Base-by-base conservation (phyloP, 2,329 filamentous ascomycete species). In the Camillea tinctor region DNA sequence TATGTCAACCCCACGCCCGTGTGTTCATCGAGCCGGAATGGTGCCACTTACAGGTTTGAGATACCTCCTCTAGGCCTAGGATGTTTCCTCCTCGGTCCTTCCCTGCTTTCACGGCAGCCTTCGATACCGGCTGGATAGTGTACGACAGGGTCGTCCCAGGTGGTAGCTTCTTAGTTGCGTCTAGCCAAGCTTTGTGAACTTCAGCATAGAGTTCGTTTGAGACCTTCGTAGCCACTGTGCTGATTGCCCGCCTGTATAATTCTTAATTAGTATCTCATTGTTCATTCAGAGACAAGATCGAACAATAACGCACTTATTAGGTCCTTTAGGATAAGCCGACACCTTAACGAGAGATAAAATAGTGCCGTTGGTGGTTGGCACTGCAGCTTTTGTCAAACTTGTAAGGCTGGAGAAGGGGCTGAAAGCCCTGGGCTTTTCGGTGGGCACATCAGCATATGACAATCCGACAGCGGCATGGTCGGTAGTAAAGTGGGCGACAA, bases 401-500 rank as follows among this genome's bases (percentile, higher is more conserved):
- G 23, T n/a, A 3, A 64, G 56, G 23, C 58, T 55, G 20, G 50
- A 23, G 36, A 64, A 64, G 7, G 54, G 48, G n/a, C 54, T 52
- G 26, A 60, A 64, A 4, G 19, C 49, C 30, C 55, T 54, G 2
- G 58, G 40, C 23, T 22, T n/a, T 24, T 60, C 58, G 11, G 52
- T 15, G 1, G 52, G 54, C 21, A 22, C 17, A 17, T 54, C 58
- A 5, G 60, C 62, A 21, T 62, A 62, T n/a, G 62, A 26, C 9
- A 53, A 20, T 8, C 56, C 54, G 15, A 59, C 58, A 4, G 54
- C 60, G 11, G 58, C 54, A 19, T 59, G 58, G 4, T 40, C 44
- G 17, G 52, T 19, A 17, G 58, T 55, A 36, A 59, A 62, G 52
- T 59, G 62, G n/a, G 56, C 52, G 49, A 59, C 60, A 11, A 60